Base-by-base conservation (phyloP, 305 asterid genomes). In the Plantago coronopus region DNA sequence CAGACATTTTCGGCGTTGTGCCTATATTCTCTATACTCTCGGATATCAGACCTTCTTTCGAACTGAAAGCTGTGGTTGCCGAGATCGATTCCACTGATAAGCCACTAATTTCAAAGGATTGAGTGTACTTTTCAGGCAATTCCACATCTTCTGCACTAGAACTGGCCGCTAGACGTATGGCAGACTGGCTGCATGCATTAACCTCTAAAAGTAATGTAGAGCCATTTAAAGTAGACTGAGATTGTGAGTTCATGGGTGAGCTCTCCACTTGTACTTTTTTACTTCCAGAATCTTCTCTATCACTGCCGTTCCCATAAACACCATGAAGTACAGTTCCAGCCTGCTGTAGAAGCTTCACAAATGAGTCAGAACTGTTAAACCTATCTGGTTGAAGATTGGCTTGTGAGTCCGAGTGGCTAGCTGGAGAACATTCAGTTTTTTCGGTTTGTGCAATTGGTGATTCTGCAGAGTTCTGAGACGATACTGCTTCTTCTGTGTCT, bases 391-490 rank as follows among this genome's bases (percentile, higher is more conserved):
- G 51, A 59, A 51, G 69, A 60, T 69, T 74, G 57, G 71, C 70
- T 43, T 68, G 20, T 17, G 72, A 75, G 73, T 73, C 88, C 22
- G 81, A 67, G 71, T 84, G 72, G 75, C 72, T 66, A 48, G 46
- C 63, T 17, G 69, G 69, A 79, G 78, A 72, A 53, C 82, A 74
- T 62, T 83, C 83, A 61, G 66, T 73, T 66, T 69, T 85, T 71
- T 76, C 83, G 43, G 81, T 69, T 63, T 69, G 90, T 65, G 69
- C 78, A 62, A 63, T 56, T 57, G 81, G 83, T 59, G 78, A 78
- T 63, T 78, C 77, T 18, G 73, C 59, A 31, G 95, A 85, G 67
- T 78, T 76, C 70, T 89, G 94, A 57, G 95, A 89, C 62, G 86
- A 87, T 70, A 82, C 72, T 50, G 84, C 61, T 45, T 85, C 85